Evolutionary conservation across 352 stramenopile species (phyloP), one percentile per base, ranked within the genome.

Genomic region (Phytopythium ostracodes): DNA sequence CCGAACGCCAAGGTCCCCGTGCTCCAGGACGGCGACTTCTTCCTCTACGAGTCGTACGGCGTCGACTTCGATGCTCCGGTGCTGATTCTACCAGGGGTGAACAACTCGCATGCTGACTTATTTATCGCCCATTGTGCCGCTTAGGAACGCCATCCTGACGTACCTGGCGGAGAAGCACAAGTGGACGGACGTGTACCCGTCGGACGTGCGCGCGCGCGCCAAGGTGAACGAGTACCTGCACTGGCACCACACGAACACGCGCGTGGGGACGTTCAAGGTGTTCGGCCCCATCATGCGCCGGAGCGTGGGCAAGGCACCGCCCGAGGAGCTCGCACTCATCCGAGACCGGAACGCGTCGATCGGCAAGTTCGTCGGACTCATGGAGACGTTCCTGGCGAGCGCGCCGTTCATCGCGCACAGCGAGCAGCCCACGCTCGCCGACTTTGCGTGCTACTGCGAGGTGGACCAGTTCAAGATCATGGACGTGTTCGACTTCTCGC

Each of bases 201-300:
- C 52, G 17, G 74, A 84, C 35, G 35, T 73, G 17, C 60, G 73
- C 24, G 66, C 68, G 46, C 77, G 77, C 44, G 75, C 78, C 46
- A 88, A 88, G 61, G 65, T 88, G 53, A 76, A 87, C 72, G 64
- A 87, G 67, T 80, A 85, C 62, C 64, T 87, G 25, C 71, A 83
- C 65, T 88, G 78, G 78, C 78, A 88, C 64, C 78, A 88, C 70
- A 79, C 68, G 24, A 80, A 75, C 58, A 60, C 59, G 43, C 78
- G 78, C n/a, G 40, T 68, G 31, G 70, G 68, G 49, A 84, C 78
- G 42, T 44, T 59, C 40, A 66, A 79, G 24, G 62, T 87, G n/a
- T 52, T 87, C 25, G 70, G 62, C 29, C 77, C 77, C 58, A 63
- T 70, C 50, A 61, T 84, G 55, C 62, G 61, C 35, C 57, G 59